Evolutionary conservation across 2,329 filamentous ascomycete species (phyloP).

Genomic region (Fusarium luffae): DNA sequence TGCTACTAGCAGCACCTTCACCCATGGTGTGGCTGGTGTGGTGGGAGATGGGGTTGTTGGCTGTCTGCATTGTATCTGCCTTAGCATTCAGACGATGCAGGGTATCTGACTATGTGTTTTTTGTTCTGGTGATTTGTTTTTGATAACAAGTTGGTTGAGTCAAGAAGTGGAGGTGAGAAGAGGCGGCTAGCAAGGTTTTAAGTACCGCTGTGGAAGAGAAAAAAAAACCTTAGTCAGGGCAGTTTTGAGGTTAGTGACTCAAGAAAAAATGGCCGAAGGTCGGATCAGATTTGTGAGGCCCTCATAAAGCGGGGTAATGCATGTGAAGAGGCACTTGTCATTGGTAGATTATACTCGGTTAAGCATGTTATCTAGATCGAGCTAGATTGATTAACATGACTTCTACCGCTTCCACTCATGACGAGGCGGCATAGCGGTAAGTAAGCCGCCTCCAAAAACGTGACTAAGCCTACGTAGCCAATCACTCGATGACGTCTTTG

Average conservation of each 20-base stretch:
- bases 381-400: conserved; percentile 1
- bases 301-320: not conserved
- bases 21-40: conserved; percentile 47
- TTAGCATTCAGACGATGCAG: conserved; percentile 28
- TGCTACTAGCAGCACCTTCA: conserved; percentile 43
- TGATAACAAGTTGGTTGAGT: not conserved
- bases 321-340: not conserved
- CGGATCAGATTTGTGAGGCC: not conserved
- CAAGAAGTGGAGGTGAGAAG: not conserved
- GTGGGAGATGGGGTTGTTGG: conserved; percentile 44
- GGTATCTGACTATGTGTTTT: not conserved
- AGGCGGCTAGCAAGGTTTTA: conserved; percentile 4
- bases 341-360: not conserved
- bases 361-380: not conserved
- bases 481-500: not conserved
- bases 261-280: conserved; percentile 7
- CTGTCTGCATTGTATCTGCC: conserved; percentile 36
- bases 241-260: conserved; percentile 4
- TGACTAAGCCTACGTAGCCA: not conserved
- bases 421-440: not conserved
- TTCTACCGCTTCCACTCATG: not conserved
- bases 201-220: not conserved
- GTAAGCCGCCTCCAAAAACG: not conserved
- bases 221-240: not conserved
- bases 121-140: not conserved